phyloP scores from a whole-genome alignment of 2,329 filamentous ascomycete genomes.

The Fusarium penzigii region DNA sequence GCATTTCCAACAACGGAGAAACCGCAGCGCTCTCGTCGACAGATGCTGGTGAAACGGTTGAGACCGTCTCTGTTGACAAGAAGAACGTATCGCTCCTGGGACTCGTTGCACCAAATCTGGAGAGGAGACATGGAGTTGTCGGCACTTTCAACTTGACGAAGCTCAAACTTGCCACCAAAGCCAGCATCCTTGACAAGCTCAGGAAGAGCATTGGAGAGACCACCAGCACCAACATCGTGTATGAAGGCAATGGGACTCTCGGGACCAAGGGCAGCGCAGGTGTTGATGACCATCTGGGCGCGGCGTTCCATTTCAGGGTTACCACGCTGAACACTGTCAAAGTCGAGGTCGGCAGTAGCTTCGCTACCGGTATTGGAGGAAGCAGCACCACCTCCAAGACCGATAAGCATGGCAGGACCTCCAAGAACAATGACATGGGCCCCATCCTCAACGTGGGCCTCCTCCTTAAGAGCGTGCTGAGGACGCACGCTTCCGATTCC shows the following conservation, averaged over 20 bases:
- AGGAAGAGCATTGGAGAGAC: conserved; percentile 69
- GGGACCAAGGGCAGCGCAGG: conserved; percentile 80
- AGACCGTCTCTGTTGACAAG: conserved; percentile 80
- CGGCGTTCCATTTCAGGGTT: conserved; percentile 96
- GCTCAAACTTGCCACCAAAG: conserved; percentile 86
- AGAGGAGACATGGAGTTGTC: conserved; percentile 92
- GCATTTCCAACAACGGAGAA: conserved; percentile 90
- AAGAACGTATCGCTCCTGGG: conserved; percentile 94
- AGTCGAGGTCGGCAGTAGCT: conserved; percentile 88
- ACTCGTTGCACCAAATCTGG: conserved; percentile 94
- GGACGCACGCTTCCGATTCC: conserved; percentile 91
- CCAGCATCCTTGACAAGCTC: conserved; percentile 89
- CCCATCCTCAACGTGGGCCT: conserved; percentile 77
- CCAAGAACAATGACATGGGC: conserved; percentile 91
- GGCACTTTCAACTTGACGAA: conserved; percentile 89
- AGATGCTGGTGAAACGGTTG: conserved; percentile 71
- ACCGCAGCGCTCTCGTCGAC: conserved; percentile 81
- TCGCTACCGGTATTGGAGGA: conserved; percentile 89
- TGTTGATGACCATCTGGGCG: conserved; percentile 97
- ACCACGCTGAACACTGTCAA: conserved; percentile 93
- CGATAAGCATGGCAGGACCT: conserved; percentile 96
- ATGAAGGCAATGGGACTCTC: conserved; percentile 94
- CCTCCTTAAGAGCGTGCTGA: conserved; percentile 84
- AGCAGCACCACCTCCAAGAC: conserved; percentile 90
- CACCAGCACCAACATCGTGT: conserved; percentile 95